phyloP scores from a whole-genome alignment of 371 early-diverging fungal genomes.

The Capillidium rhysosporum region DNA sequence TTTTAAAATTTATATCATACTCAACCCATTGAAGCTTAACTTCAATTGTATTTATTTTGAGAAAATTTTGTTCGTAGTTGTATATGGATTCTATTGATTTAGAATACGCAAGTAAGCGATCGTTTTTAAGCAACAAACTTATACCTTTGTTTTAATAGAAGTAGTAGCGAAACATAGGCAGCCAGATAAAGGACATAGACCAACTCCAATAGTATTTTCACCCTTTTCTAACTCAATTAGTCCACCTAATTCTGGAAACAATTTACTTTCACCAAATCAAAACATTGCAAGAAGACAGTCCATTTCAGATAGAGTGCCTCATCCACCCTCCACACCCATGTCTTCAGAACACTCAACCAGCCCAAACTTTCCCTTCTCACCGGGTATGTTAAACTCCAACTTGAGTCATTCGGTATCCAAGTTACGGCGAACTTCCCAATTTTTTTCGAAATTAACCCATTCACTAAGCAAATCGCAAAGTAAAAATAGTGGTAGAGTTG shows the following conservation, averaged over 20 bases:
- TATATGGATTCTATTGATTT: constrained; percentile 5
- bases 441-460: not conserved
- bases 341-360: not conserved
- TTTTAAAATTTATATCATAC: too few relatives aligned
- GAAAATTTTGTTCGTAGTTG: too few relatives aligned
- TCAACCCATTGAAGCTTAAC: too few relatives aligned
- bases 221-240: not conserved
- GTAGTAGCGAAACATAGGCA: not conserved
- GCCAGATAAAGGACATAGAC: not conserved
- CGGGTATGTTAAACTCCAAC: not conserved
- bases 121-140: too few relatives aligned
- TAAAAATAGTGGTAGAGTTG: not conserved
- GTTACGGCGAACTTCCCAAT: constrained; percentile 2
- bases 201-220: constrained; percentile 1
- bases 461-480: not conserved
- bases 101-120: constrained; percentile 3
- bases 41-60: too few relatives aligned
- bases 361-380: not conserved
- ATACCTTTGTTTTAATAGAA: not conserved
- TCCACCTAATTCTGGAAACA: too few relatives aligned
- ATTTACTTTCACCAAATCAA: not conserved
- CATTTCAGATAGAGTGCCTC: not conserved
- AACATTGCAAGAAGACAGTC: not conserved
- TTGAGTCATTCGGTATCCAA: not conserved
- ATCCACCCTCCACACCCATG: not conserved